phyloP scores from a whole-genome alignment of 2,329 filamentous ascomycete genomes.

The Neodidymelliopsis sp. region DNA sequence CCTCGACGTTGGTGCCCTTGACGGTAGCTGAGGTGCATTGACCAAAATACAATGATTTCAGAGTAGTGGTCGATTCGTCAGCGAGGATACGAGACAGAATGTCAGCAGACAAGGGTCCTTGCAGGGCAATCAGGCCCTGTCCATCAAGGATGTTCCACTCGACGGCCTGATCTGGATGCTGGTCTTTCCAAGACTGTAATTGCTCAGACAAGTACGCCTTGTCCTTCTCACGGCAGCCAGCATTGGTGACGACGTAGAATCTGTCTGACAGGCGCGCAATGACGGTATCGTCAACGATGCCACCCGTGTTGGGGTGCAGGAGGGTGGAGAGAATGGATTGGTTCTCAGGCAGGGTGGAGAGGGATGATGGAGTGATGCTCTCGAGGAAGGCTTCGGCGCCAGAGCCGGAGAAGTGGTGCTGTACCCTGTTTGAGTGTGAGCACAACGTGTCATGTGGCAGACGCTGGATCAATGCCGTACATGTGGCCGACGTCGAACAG shows the following conservation, averaged over 20 bases:
- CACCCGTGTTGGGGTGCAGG: conserved; percentile 75
- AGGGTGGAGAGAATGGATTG: conserved; percentile 85
- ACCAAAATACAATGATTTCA: conserved; percentile 79
- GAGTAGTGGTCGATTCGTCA: conserved; percentile 48
- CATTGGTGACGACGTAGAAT: conserved; percentile 97
- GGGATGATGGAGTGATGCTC: conserved; percentile 79
- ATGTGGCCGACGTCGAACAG: conserved; percentile 98
- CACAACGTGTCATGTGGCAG: too few relatives aligned
- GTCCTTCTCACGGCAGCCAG: conserved; percentile 90
- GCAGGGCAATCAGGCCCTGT: conserved; percentile 84
- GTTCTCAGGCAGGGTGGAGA: conserved; percentile 69
- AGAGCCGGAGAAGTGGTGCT: conserved; percentile 83
- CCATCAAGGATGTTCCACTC: conserved; percentile 74
- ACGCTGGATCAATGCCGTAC: too few relatives aligned
- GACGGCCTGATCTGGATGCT: conserved; percentile 55
- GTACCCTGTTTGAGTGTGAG: conserved; percentile 65
- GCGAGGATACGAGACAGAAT: conserved; percentile 72
- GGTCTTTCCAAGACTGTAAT: conserved; percentile 61
- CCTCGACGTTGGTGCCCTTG: conserved; percentile 59
- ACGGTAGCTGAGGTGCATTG: conserved; percentile 72
- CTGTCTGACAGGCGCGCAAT: conserved; percentile 73
- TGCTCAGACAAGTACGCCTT: conserved; percentile 76
- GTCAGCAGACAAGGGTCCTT: conserved; percentile 79
- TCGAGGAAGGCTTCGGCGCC: conserved; percentile 83
- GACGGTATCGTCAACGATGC: conserved; percentile 94